Evolutionary conservation across 163 green algal genomes (phyloP).

Genomic region (Scenedesmus sp.): DNA sequence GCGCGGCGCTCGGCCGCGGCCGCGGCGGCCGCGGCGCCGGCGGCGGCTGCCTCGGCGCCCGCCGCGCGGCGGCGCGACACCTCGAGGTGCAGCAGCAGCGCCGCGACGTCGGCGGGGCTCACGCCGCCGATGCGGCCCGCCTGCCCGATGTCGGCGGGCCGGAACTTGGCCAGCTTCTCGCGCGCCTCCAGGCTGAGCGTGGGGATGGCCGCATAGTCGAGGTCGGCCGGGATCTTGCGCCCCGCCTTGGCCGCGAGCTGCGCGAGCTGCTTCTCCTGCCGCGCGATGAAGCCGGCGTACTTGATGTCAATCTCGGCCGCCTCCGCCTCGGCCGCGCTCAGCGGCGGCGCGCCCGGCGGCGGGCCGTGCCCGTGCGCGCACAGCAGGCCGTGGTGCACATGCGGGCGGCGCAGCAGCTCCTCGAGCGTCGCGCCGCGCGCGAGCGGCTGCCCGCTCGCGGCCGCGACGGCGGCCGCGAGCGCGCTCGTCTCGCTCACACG

Average conservation of each 20-base stretch:
- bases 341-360: not conserved
- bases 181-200: constrained; percentile 89
- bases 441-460: constrained; percentile 71
- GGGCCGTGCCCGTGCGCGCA: constrained; percentile 11
- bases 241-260: constrained; percentile 68
- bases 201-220: constrained; percentile 86
- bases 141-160: constrained; percentile 87
- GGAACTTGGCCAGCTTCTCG: constrained; percentile 92
- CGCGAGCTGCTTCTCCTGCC: constrained; percentile 76
- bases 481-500: constrained; percentile 49
- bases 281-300: constrained; percentile 93
- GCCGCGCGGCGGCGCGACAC: constrained; percentile 54
- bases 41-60: not conserved
- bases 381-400: constrained; percentile 80
- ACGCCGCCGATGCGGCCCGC: constrained; percentile 91
- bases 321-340: constrained; percentile 72
- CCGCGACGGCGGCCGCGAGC: constrained; percentile 57
- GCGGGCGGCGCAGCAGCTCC: constrained; percentile 88
- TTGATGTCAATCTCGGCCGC: constrained; percentile 96
- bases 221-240: constrained; percentile 73
- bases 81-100: constrained; percentile 92
- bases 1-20: no score
- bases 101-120: constrained; percentile 90
- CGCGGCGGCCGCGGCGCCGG: no score
- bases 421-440: constrained; percentile 69